Conservation (phyloP, 2,329 filamentous ascomycete genomes). For the Sclerotinia sclerotiorum region DNA sequence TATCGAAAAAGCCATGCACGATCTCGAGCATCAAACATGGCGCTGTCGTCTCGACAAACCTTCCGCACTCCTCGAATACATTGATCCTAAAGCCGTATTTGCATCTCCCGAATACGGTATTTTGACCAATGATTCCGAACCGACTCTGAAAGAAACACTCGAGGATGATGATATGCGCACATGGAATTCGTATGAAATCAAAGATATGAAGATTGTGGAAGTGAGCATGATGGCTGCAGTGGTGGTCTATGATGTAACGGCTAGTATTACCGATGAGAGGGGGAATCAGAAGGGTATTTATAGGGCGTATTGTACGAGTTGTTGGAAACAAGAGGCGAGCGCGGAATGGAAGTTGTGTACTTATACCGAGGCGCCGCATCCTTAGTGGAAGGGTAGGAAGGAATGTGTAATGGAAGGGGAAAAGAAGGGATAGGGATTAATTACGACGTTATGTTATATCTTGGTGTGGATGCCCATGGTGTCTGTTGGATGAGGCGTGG, state of each 20-base stretch:
- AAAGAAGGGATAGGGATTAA: neutral
- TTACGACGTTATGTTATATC: conserved; percentile 7
- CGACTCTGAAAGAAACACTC: conserved; percentile 19
- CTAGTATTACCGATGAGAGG: conserved; percentile 15
- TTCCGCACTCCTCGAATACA: conserved; percentile 20
- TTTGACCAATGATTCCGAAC: conserved; percentile 18
- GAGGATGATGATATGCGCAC: conserved; percentile 22
- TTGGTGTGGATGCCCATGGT: conserved; percentile 12
- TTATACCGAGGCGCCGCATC: conserved; percentile 21
- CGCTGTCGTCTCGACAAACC: conserved; percentile 23
- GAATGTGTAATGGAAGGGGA: neutral
- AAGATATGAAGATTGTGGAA: conserved; percentile 22
- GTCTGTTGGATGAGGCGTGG: conserved; percentile 5
- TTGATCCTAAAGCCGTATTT: conserved; percentile 23
- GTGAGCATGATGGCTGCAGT: conserved; percentile 21
- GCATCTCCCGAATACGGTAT: conserved; percentile 22
- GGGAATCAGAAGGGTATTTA: conserved; percentile 9
- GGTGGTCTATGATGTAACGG: conserved; percentile 16
- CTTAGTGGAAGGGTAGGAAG: neutral
- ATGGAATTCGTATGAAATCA: conserved; percentile 18
- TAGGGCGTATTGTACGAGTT: conserved; percentile 21
- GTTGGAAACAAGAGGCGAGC: conserved; percentile 21
- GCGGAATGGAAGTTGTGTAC: conserved; percentile 23
- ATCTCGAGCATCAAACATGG: conserved; percentile 22
- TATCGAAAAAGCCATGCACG: conserved; percentile 19